Percentiles rank a stretch among this genome's conserved stretches.
These are phyloP conservation scores for Monsonia emarginata DNA, from an alignment of 441 rosid species.

Conservation along the genomic window DNA sequence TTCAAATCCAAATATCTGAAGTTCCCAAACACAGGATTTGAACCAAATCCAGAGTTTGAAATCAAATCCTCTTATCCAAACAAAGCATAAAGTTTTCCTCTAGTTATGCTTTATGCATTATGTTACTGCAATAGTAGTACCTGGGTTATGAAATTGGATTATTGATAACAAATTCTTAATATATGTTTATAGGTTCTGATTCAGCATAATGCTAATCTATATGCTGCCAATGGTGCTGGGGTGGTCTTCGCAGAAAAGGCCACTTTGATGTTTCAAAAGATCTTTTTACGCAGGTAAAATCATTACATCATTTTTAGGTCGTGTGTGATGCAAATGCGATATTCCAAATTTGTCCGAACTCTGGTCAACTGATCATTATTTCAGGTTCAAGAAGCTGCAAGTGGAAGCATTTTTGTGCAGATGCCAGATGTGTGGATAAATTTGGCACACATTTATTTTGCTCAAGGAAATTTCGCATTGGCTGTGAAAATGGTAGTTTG, in stretches of 20 bases:
- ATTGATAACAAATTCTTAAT: constrained; percentile 6
- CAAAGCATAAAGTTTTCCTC: neutral
- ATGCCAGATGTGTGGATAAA: constrained; percentile 99
- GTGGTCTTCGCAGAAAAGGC: constrained; percentile 92
- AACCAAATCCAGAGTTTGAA: too few species aligned
- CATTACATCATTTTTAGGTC: constrained; percentile 12
- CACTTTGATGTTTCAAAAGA: constrained; percentile 95
- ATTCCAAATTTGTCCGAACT: constrained; percentile 10
- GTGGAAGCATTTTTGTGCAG: constrained; percentile 92
- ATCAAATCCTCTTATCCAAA: too few species aligned
- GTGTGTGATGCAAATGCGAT: constrained; percentile 3
- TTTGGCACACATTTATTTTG: constrained; percentile 93
- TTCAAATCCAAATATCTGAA: too few species aligned
- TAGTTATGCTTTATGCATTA: neutral
- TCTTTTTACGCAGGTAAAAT: constrained; percentile 74
- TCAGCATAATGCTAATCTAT: constrained; percentile 81
- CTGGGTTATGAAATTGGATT: neutral
- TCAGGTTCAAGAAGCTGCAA: constrained; percentile 99
- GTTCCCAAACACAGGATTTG: too few species aligned
- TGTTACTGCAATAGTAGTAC: constrained; percentile 9
- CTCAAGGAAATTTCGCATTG: constrained; percentile 90
- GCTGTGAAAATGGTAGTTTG: constrained; percentile 87
- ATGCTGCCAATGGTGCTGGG: constrained; percentile 98
- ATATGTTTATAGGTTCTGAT: constrained; percentile 56
- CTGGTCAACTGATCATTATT: constrained; percentile 17